Evolutionary conservation across 768 basidiomycete genomes (phyloP).

Genomic region (Boletus reticuloceps): DNA sequence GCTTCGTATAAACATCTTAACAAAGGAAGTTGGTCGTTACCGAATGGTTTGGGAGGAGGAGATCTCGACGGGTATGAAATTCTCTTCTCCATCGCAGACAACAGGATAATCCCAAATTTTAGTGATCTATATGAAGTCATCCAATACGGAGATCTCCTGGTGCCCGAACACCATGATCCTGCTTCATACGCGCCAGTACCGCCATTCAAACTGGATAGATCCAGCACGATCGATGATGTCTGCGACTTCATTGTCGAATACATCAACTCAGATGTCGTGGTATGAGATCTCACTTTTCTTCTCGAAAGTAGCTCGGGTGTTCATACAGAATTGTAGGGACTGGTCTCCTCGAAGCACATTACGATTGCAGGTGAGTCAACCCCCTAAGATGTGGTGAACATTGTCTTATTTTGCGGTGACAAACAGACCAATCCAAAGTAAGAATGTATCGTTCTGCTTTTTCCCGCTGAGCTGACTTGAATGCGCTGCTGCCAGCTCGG

Average conservation of each 20-base stretch:
- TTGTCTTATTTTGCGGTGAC: background rate
- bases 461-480: background rate
- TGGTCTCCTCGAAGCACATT: slow-evolving; percentile 65
- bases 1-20: too few species aligned
- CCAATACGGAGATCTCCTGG: slow-evolving; percentile 51
- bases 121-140: slow-evolving; percentile 71
- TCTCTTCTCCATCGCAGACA: slow-evolving; percentile 16
- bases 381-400: background rate
- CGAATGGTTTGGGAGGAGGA: slow-evolving; percentile 69
- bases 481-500: slow-evolving; percentile 44
- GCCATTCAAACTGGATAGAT: slow-evolving; percentile 39
- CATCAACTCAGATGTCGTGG: slow-evolving; percentile 79
- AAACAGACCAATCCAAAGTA: slow-evolving; percentile 69
- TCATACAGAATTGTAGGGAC: slow-evolving; percentile 45
- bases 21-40: slow-evolving; percentile 57
- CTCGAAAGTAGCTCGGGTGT: background rate
- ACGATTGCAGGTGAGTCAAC: slow-evolving; percentile 59
- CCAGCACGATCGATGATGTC: slow-evolving; percentile 64
- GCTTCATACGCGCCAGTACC: slow-evolving; percentile 46
- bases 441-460: background rate
- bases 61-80: slow-evolving; percentile 66
- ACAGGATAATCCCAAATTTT: background rate
- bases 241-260: slow-evolving; percentile 83
- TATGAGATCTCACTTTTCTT: slow-evolving; percentile 28
- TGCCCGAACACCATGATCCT: slow-evolving; percentile 46